Base-by-base conservation (phyloP, 768 basidiomycete species). In the Mycena pura region DNA sequence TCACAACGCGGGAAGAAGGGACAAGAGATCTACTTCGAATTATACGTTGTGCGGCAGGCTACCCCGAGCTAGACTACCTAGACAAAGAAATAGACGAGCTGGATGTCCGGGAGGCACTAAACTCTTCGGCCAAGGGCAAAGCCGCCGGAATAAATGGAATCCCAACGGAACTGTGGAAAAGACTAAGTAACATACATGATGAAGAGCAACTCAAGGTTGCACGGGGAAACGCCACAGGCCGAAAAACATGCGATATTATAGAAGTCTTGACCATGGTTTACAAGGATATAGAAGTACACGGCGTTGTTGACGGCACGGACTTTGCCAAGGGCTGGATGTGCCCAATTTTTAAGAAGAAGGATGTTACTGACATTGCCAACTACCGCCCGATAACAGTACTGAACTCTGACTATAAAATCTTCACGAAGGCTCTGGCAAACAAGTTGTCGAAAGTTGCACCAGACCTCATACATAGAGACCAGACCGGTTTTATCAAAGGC, bases 281-380 rank as follows among this genome's bases (percentile, higher is more conserved):
- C 22, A 65, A 63, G 2, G 57, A 73, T 29, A 72, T 73, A 0
- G 54, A 71, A 47, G 0, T 0, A 1, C 1, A 65, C 9, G 68
- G 71, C 0, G 8, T 67, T 1, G 48, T 29, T 15, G 10, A 22
- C 0, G 1, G 10, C 0, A 51, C 60, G 0, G 1, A 6, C 5
- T 77, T 69, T 38, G 34, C 67, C 0, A 21, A 41, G 0, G 74
- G 74, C 3, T 64, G 63, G 63, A 60, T 64, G 52, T 64, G 68
- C 60, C 36, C 36, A n/a, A 38, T 38, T n/a, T 38, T 11, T 11
- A 38, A 38, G 39, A 53, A 53, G n/a, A 25, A 25, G 6, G 51
- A 53, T 28, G 11, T 22, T 3, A 29, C 25, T 5, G 51, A 53
- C 21, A 53, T 53, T 17, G 51, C 51, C 2, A 53, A 53, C 22